Base-by-base conservation (phyloP, 2,329 filamentous ascomycete species). In the Neopestalotiopsis rosae region DNA sequence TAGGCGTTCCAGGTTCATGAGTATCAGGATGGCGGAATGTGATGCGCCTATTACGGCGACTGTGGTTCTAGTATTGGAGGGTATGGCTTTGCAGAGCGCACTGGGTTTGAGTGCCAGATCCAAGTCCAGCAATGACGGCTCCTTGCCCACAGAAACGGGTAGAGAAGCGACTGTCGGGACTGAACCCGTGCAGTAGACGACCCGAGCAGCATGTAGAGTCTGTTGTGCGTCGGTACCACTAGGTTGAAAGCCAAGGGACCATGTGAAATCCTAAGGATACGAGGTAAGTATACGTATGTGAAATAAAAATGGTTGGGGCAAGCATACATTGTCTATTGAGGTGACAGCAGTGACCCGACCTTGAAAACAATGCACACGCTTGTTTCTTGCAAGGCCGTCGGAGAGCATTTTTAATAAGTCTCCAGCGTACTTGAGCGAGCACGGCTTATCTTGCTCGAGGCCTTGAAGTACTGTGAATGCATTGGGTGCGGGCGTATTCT, bases 41-140 rank as follows among this genome's bases (percentile, higher is more conserved):
- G 88, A 90, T 58, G 88, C 88, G 40, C 89, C 89, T 13, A 91
- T 81, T 7, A 91, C 87, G 13, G 83, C 88, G n/a, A 91, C 77
- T 7, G 78, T 72, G 13, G 71, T 71, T 32, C 81, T 74, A 6
- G 13, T 45, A 40, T n/a, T 7, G 5, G 75, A 70, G 10, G 80
- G 79, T 9, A 88, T 77, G 20, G 76, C 71, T 6, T 79, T 75
- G 5, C 81, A 73, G 14, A 90, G 81, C 2, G 81, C 73, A 1
- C 84, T 84, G 4, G 89, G 89, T 24, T 85, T 85, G 9, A 91
- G 82, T 3, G 86, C 87, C 6, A 80, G 76, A 74, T 91, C 89
- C 12, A 91, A 83, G 70, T 87, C 79, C 52, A 90, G 77, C 17
- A 30, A 40, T 24, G 38, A 24, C n/a, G 62, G 62, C 17, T 24